These are phyloP conservation scores for Pterocarpus santalinus DNA, from an alignment of 306 rosid species.

Conservation along the genomic window DNA sequence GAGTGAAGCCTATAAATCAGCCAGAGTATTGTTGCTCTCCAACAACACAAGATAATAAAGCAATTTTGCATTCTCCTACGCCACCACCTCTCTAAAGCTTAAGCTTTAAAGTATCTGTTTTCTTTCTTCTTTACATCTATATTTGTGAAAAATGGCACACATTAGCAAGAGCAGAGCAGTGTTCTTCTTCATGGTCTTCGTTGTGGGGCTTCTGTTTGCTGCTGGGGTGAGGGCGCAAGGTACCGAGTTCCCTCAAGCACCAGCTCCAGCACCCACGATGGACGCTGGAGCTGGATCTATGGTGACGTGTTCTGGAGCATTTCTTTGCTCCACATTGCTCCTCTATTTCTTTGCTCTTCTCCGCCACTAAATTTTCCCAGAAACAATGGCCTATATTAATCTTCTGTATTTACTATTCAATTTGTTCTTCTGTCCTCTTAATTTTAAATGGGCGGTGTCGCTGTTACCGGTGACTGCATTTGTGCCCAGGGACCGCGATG, in stretches of 20 bases:
- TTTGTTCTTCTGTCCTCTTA: neutral
- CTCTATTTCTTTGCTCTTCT: constrained; percentile 53
- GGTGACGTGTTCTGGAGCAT: constrained; percentile 45
- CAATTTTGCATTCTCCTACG: neutral
- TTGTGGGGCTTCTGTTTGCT: constrained; percentile 50
- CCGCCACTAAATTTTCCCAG: constrained; percentile 44
- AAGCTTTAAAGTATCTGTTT: neutral
- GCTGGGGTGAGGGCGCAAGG: constrained; percentile 47
- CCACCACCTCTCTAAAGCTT: constrained; percentile 15
- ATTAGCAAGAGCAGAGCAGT: constrained; percentile 49
- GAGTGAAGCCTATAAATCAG: constrained; percentile 36
- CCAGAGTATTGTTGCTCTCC: constrained; percentile 6
- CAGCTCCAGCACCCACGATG: constrained; percentile 59
- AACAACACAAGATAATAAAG: constrained; percentile 31
- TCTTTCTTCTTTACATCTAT: neutral
- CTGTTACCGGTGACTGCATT: neutral
- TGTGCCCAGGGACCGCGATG: neutral
- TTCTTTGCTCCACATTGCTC: constrained; percentile 50
- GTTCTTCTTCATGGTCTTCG: constrained; percentile 49
- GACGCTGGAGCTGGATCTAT: constrained; percentile 61
- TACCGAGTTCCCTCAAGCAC: constrained; percentile 39
- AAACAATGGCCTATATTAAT: neutral
- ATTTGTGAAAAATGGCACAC: constrained; percentile 51
- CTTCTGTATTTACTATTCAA: neutral
- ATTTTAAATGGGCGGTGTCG: neutral